Base-by-base conservation (phyloP, 2,329 filamentous ascomycete genomes). In the Beauveria caledonica region DNA sequence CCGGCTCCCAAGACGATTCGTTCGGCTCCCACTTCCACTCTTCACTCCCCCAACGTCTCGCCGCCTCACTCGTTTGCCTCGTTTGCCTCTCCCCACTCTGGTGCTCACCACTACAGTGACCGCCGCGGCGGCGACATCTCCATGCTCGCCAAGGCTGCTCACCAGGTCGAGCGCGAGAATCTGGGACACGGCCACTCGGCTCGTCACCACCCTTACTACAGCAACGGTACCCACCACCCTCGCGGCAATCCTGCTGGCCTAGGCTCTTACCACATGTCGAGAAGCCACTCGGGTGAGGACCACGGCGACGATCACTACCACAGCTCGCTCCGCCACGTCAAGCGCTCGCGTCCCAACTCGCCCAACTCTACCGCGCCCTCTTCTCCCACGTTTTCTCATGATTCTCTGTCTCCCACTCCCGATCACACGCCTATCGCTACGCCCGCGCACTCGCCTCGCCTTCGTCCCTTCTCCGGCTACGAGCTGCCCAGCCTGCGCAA, bases 381-480 rank as follows among this genome's bases (percentile, higher is more conserved):
- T 27, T 97, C 93, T 36, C 93, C 93, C 27, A 97, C 92, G 3
- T 96, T 97, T 73, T 97, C 93, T 2, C 92, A 97, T 76, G 92
- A 96, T 74, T 97, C 93, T 11, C 83, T 93, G 51, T 97, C 93
- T 10, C 94, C 93, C 5, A 99, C 93, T 1, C 94, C 93, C 11
- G 93, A 97, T 70, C 92, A 97, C 78, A 97, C 94, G n/a, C 93
- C 93, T n/a, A 86, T 97, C 60, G 93, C 92, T 29, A 99, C 93
- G 5, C 93, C 93, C 5, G 93, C 92, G 48, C 94, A 97, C 74
- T 97, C 92, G 19, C 94, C 94, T 56, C 90, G 94, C 48, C 81
- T 99, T 66, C 84, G 92, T 63, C 90, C 93, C 3, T 88, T 89
- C 69, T 84, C 88, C 65, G 81, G 93, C 59, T 76, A 79, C 67